Percentiles rank a stretch among this genome's conserved stretches.
phyloP scores from a whole-genome alignment of 805 yeast genomes.

The Suhomyces faveliae region DNA sequence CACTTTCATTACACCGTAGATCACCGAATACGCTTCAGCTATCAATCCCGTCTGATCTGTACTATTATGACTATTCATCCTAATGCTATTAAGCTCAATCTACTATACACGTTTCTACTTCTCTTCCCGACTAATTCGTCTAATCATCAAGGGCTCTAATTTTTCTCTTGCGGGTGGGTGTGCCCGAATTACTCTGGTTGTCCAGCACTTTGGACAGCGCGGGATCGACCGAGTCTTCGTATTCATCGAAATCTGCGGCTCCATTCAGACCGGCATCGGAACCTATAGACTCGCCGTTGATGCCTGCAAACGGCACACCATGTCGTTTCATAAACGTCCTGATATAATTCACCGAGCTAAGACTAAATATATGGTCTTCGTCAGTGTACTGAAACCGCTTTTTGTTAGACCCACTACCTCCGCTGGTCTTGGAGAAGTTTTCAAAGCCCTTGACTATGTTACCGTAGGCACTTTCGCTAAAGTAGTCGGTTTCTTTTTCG shows the following conservation, averaged over 20 bases:
- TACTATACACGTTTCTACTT: too few relatives aligned
- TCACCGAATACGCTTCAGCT: too few relatives aligned
- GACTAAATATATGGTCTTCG: conserved; percentile 77
- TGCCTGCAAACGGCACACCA: conserved; percentile 22
- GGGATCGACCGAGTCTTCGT: conserved; percentile 36
- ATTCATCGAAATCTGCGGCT: conserved; percentile 32
- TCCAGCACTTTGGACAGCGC: conserved; percentile 3
- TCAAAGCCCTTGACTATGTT: conserved; percentile 93
- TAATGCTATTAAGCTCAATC: too few relatives aligned
- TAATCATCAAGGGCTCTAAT: conserved; percentile 27
- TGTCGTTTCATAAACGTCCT: conserved; percentile 53
- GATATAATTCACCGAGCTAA: conserved; percentile 69
- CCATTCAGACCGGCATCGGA: conserved; percentile 3
- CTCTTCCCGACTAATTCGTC: too few relatives aligned
- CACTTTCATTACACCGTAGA: too few relatives aligned
- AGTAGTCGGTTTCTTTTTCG: conserved; percentile 73
- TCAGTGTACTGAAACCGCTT: conserved; percentile 58
- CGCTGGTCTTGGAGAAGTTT: conserved; percentile 56
- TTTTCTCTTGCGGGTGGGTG: conserved; percentile 30
- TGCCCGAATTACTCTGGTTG: conserved; percentile 6
- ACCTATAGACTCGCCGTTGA: conserved; percentile 15
- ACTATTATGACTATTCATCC: too few relatives aligned
- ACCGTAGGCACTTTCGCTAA: conserved; percentile 69
- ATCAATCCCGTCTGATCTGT: too few relatives aligned
- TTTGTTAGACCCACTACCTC: conserved; percentile 31